Evolutionary conservation across 371 early-diverging fungal genomes (phyloP).

Genomic region (Circinella umbellata): DNA sequence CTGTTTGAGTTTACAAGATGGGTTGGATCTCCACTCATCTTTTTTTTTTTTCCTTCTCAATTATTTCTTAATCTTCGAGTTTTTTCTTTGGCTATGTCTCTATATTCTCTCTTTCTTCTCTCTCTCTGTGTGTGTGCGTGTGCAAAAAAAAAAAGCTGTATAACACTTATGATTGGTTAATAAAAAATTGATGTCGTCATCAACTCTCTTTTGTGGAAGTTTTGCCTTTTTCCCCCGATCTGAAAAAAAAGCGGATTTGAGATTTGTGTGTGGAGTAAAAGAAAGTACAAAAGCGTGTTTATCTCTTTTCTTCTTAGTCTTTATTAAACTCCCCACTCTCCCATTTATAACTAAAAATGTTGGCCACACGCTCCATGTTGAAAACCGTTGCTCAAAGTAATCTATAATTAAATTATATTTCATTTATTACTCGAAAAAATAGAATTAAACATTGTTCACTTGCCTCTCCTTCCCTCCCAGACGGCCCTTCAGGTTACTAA

Average conservation of each 20-base stretch:
- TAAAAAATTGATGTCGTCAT: no score
- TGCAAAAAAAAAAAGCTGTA: no score
- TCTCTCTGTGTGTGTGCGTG: no score
- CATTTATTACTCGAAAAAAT: no score
- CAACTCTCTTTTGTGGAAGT: no score
- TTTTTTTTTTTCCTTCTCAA: neutral
- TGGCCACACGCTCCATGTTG: conserved; percentile 51
- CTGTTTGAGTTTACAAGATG: neutral
- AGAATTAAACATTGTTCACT: no score
- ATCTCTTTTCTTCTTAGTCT: neutral
- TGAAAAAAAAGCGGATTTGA: no score
- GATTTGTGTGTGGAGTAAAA: no score
- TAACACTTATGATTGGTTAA: no score
- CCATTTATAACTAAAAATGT: conserved; percentile 23
- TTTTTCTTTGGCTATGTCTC: neutral
- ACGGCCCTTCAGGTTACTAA: neutral
- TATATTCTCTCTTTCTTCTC: no score
- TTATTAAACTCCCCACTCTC: conserved; percentile 21
- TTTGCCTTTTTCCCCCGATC: no score
- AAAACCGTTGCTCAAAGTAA: conserved; percentile 55
- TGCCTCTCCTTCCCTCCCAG: no score
- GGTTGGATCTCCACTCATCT: conserved; percentile 2
- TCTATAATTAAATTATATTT: neutral
- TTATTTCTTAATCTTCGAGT: neutral
- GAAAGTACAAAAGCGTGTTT: neutral